These are phyloP conservation scores for Pezicula neosporulosa DNA, from an alignment of 2,329 filamentous ascomycete species.

Conservation along the genomic window DNA sequence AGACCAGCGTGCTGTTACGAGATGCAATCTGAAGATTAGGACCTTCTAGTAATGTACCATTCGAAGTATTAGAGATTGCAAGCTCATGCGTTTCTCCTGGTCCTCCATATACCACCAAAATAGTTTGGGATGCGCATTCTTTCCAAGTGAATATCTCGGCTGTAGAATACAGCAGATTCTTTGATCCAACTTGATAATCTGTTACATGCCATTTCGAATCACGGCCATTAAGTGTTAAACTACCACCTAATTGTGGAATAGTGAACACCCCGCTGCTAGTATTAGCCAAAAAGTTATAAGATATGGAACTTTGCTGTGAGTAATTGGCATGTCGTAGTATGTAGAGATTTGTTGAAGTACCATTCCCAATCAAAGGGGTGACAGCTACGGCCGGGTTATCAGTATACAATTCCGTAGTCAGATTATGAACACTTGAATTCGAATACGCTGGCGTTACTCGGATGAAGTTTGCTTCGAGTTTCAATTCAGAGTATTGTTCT, in stretches of 20 bases:
- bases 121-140: constrained; percentile 50
- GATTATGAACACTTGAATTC: constrained; percentile 6
- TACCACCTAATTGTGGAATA: constrained; percentile 54
- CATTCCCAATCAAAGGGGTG: constrained; percentile 54
- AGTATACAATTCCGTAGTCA: constrained; percentile 51
- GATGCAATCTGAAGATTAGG: constrained; percentile 19
- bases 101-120: constrained; percentile 60
- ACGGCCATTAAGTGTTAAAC: constrained; percentile 52
- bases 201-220: constrained; percentile 65
- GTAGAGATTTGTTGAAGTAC: constrained; percentile 54
- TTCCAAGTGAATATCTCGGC: constrained; percentile 68
- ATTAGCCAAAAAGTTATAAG: constrained; percentile 58
- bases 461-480: constrained; percentile 16
- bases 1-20: constrained; percentile 38
- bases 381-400: constrained; percentile 59
- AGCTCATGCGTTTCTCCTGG: constrained; percentile 58
- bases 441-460: constrained; percentile 15
- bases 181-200: constrained; percentile 57
- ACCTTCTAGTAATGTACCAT: constrained; percentile 5
- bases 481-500: constrained; percentile 17
- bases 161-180: constrained; percentile 59
- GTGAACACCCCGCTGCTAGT: constrained; percentile 52
- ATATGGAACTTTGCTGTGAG: constrained; percentile 47
- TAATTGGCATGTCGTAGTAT: constrained; percentile 64
- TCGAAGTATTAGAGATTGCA: constrained; percentile 7